These are phyloP conservation scores for Sherardia arvensis DNA, from an alignment of 257 asterid species.

Conservation along the genomic window DNA sequence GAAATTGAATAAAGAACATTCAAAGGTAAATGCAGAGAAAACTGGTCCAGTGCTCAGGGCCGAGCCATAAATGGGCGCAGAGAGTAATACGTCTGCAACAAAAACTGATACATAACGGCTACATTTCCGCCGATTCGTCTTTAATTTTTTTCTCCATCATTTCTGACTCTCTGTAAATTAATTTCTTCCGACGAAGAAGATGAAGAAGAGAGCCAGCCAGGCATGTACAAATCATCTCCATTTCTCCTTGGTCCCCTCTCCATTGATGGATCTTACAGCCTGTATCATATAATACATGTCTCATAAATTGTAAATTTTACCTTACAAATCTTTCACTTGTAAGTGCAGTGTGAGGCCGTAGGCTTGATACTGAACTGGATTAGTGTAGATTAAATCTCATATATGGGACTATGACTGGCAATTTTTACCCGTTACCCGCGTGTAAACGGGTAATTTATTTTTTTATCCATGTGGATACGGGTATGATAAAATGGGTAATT, in stretches of 20 bases:
- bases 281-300: too few species aligned
- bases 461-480: too few species aligned
- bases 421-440: too few species aligned
- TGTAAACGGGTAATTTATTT: too few species aligned
- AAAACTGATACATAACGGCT: constrained; percentile 7
- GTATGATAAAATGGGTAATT: too few species aligned
- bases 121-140: constrained; percentile 12
- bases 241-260: neutral
- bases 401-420: too few species aligned
- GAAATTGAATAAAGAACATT: neutral
- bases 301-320: too few species aligned
- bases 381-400: too few species aligned
- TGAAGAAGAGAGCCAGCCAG: too few species aligned
- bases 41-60: constrained; percentile 4
- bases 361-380: too few species aligned
- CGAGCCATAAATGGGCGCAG: neutral
- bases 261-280: neutral
- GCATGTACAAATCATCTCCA: neutral
- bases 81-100: neutral
- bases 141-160: neutral
- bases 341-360: too few species aligned
- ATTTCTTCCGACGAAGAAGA: neutral
- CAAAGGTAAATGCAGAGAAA: neutral
- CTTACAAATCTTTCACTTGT: too few species aligned
- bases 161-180: neutral